phyloP scores from a whole-genome alignment of 2,329 filamentous ascomycete species.

The Epichloe sibirici region DNA sequence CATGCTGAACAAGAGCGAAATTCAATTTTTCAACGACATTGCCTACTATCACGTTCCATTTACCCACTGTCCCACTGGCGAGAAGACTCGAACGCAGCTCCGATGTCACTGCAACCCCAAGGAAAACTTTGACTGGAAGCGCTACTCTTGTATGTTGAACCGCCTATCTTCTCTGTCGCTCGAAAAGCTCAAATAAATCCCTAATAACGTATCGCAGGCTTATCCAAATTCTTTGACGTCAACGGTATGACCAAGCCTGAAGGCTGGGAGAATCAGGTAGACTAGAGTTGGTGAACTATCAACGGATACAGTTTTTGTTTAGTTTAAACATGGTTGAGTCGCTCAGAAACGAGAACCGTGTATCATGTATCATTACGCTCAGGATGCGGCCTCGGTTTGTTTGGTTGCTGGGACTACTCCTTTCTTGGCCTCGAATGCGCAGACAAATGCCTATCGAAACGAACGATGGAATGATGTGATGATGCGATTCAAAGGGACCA shows the following conservation, averaged over 20 bases:
- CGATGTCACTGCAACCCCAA: slow-evolving; percentile 91
- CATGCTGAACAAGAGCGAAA: slow-evolving; percentile 80
- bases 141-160: slow-evolving; percentile 74
- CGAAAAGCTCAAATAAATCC: not conserved
- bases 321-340: not conserved
- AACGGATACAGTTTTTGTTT: not conserved
- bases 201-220: slow-evolving; percentile 27
- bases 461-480: not conserved
- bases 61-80: slow-evolving; percentile 89
- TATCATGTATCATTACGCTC: not conserved
- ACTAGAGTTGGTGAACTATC: not conserved
- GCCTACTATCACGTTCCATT: slow-evolving; percentile 97
- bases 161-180: no score
- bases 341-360: not conserved
- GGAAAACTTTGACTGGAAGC: slow-evolving; percentile 99
- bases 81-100: slow-evolving; percentile 70
- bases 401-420: not conserved
- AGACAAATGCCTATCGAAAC: not conserved
- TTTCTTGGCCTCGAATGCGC: not conserved
- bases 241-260: slow-evolving; percentile 72
- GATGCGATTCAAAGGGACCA: not conserved
- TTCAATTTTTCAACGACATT: slow-evolving; percentile 99
- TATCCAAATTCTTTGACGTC: slow-evolving; percentile 72
- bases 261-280: slow-evolving; percentile 50
- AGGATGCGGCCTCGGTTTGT: not conserved